Evolutionary conservation across 2,329 filamentous ascomycete genomes (phyloP).

Genomic region (Monilinia vaccinii-corymbosi): DNA sequence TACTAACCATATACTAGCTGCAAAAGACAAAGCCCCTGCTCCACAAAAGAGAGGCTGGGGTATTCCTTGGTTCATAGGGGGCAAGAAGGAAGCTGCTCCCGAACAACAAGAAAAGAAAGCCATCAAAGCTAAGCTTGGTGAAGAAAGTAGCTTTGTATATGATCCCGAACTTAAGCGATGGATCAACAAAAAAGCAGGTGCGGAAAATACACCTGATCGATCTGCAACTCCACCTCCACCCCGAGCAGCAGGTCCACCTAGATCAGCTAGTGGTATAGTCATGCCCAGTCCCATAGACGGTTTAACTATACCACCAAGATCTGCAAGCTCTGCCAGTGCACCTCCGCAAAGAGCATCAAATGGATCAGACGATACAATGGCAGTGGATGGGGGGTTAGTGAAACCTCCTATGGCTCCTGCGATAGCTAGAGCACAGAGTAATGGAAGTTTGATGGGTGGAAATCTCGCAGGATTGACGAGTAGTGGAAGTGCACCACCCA

Average conservation of each 20-base stretch:
- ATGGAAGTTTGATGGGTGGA: background rate
- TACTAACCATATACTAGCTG: conserved; percentile 38
- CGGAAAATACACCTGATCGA: conserved; percentile 49
- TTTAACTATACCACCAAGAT: conserved; percentile 1
- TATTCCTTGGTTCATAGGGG: conserved; percentile 76
- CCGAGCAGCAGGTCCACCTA: conserved; percentile 38
- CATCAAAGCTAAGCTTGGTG: conserved; percentile 89
- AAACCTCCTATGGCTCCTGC: background rate
- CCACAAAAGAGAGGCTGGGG: conserved; percentile 61
- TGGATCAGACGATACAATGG: background rate
- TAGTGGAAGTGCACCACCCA: conserved; percentile 30
- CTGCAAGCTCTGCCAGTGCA: conserved; percentile 1
- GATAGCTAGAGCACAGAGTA: background rate
- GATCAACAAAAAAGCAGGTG: conserved; percentile 85
- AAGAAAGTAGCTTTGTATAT: conserved; percentile 87
- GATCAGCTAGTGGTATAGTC: conserved; percentile 24
- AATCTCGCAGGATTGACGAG: background rate
- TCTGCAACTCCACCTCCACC: conserved; percentile 74
- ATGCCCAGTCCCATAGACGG: background rate
- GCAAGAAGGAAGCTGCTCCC: conserved; percentile 46
- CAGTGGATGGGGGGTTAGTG: background rate
- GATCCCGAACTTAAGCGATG: conserved; percentile 95
- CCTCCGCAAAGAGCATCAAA: conserved; percentile 8
- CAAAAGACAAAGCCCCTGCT: conserved; percentile 44
- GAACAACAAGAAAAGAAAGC: conserved; percentile 47